A percentile compares a stretch with the other conserved stretches of the same genome.
Evolutionary conservation across 192 early-diverging fungal genomes (phyloP).

Genomic region (Linnemannia zychae): DNA sequence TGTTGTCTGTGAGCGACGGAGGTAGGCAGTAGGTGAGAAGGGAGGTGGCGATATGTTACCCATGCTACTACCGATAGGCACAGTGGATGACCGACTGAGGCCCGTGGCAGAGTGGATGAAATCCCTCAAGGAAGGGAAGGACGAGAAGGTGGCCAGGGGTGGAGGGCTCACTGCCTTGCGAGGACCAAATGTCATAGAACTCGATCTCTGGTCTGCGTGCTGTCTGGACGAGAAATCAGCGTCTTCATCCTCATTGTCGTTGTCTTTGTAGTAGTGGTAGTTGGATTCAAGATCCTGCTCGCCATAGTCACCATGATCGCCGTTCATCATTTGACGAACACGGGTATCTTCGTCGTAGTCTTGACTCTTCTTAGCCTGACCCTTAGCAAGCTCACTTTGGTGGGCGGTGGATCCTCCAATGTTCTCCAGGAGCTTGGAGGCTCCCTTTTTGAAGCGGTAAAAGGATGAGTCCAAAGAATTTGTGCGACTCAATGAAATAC

Average conservation of each 20-base stretch:
- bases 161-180: conserved; percentile 1
- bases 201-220: conserved; percentile 1
- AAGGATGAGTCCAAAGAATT: conserved; percentile 23
- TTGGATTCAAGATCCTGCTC: neutral
- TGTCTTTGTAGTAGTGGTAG: neutral
- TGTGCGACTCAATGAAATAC: neutral
- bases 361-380: neutral
- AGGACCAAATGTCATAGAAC: conserved; percentile 22
- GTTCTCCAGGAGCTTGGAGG: neutral
- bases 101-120: conserved; percentile 18
- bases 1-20: conserved; percentile 28
- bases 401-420: neutral
- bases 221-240: neutral
- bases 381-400: neutral
- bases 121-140: conserved; percentile 16
- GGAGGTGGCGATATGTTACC: neutral
- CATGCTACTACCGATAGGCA: neutral
- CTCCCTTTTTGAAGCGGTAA: conserved; percentile 9
- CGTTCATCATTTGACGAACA: conserved; percentile 15
- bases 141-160: neutral
- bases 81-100: conserved; percentile 3
- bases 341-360: neutral
- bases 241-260: neutral
- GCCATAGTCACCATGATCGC: neutral
- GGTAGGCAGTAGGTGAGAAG: conserved; percentile 7